phyloP scores from a whole-genome alignment of 1,139 yeast species.

The Pneumocystis wakefieldiae region DNA sequence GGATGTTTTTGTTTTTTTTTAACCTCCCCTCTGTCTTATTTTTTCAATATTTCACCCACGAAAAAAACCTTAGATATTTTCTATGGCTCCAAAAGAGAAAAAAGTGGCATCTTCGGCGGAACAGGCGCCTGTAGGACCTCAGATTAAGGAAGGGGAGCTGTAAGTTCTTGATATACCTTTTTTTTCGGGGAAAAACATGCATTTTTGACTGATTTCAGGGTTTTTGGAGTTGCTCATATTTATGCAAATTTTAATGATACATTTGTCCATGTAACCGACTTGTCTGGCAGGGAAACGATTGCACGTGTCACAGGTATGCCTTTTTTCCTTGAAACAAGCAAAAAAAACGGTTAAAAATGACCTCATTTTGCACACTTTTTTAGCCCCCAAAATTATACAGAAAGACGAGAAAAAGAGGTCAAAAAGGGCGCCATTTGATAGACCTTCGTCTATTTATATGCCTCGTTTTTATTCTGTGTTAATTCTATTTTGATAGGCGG shows the following conservation, averaged over 20 bases:
- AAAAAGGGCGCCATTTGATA: too few relatives aligned
- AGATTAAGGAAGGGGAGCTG: slow-evolving; percentile 1
- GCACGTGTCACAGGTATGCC: slow-evolving; percentile 77
- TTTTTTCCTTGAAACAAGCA: too few relatives aligned
- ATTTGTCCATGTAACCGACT: slow-evolving; percentile 98
- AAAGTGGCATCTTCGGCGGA: neutral
- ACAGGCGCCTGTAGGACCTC: neutral
- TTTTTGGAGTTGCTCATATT: slow-evolving; percentile 99
- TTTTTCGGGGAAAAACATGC: neutral
- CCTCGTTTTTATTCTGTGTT: too few relatives aligned
- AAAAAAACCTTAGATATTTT: neutral
- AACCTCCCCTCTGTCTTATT: too few relatives aligned
- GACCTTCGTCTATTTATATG: too few relatives aligned
- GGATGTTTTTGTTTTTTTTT: too few relatives aligned
- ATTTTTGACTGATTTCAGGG: slow-evolving; percentile 25
- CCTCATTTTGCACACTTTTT: too few relatives aligned
- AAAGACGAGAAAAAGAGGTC: too few relatives aligned
- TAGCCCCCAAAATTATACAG: neutral
- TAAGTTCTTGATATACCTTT: neutral
- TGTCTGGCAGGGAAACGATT: slow-evolving; percentile 99
- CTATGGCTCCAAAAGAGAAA: neutral
- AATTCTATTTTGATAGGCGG: slow-evolving; percentile 39
- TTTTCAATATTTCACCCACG: too few relatives aligned
- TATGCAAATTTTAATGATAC: slow-evolving; percentile 99
- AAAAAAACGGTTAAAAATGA: too few relatives aligned